A percentile compares a stretch with the other conserved stretches of the same genome.
phyloP scores from a whole-genome alignment of 805 yeast species.

The Yamadazyma sp. region DNA sequence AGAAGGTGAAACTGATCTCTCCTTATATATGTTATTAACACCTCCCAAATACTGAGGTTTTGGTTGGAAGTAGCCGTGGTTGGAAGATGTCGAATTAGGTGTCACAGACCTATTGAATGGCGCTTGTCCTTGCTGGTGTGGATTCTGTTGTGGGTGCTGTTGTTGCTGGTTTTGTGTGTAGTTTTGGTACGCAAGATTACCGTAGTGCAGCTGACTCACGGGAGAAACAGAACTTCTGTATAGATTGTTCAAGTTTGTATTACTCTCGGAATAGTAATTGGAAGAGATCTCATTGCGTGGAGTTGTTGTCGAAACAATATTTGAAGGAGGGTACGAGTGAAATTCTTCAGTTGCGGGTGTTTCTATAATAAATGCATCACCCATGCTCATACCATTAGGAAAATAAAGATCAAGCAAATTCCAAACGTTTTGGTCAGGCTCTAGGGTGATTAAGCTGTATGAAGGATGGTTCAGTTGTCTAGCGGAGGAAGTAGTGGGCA shows the following conservation, averaged over 20 bases:
- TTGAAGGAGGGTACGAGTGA: background rate
- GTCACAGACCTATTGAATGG: constrained; percentile 14
- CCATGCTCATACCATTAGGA: constrained; percentile 67
- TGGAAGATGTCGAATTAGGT: constrained; percentile 16
- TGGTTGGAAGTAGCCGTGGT: constrained; percentile 29
- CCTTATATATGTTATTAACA: constrained; percentile 17
- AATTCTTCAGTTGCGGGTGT: constrained; percentile 25
- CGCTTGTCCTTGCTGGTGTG: background rate
- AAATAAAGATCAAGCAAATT: constrained; percentile 55
- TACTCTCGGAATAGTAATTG: constrained; percentile 7
- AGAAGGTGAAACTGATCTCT: constrained; percentile 28
- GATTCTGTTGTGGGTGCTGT: background rate
- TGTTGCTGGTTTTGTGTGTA: constrained; percentile 3
- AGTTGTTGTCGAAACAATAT: background rate
- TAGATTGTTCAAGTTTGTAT: constrained; percentile 10
- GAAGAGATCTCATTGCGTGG: constrained; percentile 3
- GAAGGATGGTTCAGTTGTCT: constrained; percentile 5
- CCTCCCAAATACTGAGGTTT: constrained; percentile 30
- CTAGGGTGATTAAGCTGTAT: constrained; percentile 27
- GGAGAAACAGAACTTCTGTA: constrained; percentile 16
- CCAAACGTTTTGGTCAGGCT: constrained; percentile 66
- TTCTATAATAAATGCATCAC: constrained; percentile 65
- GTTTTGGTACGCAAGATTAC: background rate
- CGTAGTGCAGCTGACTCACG: constrained; percentile 5
- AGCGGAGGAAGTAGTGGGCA: background rate